Conservation (phyloP, 2,329 filamentous ascomycete genomes). For the Arthrobotrys pseudoclavata region DNA sequence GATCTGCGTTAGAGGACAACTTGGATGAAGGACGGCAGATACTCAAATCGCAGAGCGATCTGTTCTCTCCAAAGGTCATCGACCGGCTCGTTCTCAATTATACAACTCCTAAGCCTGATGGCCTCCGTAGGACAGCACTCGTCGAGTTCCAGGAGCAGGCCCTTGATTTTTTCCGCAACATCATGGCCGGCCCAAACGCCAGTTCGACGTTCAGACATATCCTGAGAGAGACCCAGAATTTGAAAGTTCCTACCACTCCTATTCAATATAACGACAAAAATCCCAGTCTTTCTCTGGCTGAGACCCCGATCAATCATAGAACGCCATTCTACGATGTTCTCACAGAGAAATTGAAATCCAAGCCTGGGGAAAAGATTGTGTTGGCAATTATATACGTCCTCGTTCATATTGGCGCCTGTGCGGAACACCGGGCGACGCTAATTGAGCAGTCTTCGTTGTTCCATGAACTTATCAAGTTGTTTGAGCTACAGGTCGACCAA, state of each 20-base stretch:
- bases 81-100: conserved; percentile 49
- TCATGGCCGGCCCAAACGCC: conserved; percentile 77
- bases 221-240: conserved; percentile 72
- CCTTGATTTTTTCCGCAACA: conserved; percentile 88
- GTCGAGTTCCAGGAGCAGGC: conserved; percentile 87
- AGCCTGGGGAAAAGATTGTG: conserved; percentile 74
- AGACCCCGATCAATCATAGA: conserved; percentile 37
- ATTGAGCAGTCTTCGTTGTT: conserved; percentile 83
- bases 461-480: conserved; percentile 78
- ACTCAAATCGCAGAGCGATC: conserved; percentile 41
- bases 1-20: conserved; percentile 28
- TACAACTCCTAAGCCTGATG: conserved; percentile 34
- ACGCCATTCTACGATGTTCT: conserved; percentile 53
- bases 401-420: conserved; percentile 87
- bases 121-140: conserved; percentile 61
- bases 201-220: conserved; percentile 86
- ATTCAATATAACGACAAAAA: neutral
- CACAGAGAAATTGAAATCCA: conserved; percentile 53
- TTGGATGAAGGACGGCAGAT: conserved; percentile 39
- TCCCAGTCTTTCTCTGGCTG: conserved; percentile 26
- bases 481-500: conserved; percentile 78
- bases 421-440: conserved; percentile 79
- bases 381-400: conserved; percentile 83
- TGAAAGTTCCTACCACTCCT: conserved; percentile 65
- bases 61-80: conserved; percentile 38